A percentile compares a stretch with the other conserved stretches of the same genome.
phyloP scores from a whole-genome alignment of 2,329 filamentous ascomycete genomes.

The Davidsoniella neocaledoniae region DNA sequence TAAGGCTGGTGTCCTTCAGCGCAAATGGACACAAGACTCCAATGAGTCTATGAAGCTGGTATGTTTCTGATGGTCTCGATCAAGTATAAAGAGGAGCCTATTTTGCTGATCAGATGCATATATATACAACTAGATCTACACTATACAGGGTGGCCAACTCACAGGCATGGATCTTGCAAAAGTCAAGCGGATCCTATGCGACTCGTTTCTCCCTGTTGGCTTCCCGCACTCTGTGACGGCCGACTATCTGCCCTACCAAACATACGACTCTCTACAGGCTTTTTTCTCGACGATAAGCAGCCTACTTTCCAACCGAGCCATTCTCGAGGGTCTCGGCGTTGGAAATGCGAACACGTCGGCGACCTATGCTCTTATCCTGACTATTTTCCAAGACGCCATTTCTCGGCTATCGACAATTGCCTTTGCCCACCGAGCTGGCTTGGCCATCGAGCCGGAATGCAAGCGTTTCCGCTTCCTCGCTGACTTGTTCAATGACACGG shows the following conservation, averaged over 20 bases:
- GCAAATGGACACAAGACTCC: conserved; percentile 18
- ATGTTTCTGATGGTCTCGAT: background rate
- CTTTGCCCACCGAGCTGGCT: conserved; percentile 69
- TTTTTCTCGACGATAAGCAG: conserved; percentile 71
- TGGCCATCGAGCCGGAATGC: conserved; percentile 73
- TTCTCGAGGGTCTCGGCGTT: conserved; percentile 66
- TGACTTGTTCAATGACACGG: conserved; percentile 75
- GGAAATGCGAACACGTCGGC: conserved; percentile 65
- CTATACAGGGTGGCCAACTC: background rate
- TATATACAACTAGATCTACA: background rate
- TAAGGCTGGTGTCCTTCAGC: conserved; percentile 21
- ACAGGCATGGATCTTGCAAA: background rate
- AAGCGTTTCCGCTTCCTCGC: conserved; percentile 79
- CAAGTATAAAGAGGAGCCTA: no score
- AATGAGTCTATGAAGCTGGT: conserved; percentile 7
- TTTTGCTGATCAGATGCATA: background rate
- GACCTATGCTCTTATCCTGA: conserved; percentile 65
- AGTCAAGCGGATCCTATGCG: conserved; percentile 25
- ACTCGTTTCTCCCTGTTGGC: conserved; percentile 73
- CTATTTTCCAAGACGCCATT: conserved; percentile 65
- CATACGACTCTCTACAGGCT: conserved; percentile 62
- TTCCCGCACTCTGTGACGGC: conserved; percentile 72
- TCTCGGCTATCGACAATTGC: conserved; percentile 71
- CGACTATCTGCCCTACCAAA: conserved; percentile 64
- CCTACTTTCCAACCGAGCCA: conserved; percentile 64